Evolutionary conservation across 352 stramenopile species (phyloP), one percentile per base, ranked within the genome.

Genomic region (Pythium phragmitis): DNA sequence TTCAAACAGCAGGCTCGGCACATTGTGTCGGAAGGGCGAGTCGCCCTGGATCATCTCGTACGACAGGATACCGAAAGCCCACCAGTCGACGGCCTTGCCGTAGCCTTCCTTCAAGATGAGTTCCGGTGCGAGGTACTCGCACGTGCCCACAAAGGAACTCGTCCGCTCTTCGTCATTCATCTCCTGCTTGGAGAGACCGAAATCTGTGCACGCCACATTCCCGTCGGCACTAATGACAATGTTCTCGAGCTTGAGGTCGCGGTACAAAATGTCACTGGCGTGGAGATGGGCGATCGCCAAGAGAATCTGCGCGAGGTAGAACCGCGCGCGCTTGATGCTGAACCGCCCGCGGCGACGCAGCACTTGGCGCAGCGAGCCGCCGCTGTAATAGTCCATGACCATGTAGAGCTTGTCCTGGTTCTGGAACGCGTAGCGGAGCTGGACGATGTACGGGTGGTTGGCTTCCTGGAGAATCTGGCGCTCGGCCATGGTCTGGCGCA

Each of bases 371-470:
- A 90, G 66, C 26, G 79, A 88, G 11, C 81, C 81, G 56, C 81
- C 81, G 58, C 79, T 88, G 70, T 90, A 90, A 57, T 88, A 90
- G 45, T 90, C 81, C 81, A 90, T 90, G 43, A 90, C 81, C 81
- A 90, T 90, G 69, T 90, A 90, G 14, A 90, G 70, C 64, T 90
- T 90, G 72, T 90, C 79, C 51, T 87, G 79, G 67, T 88, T 90
- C 68, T 90, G 81, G 70, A 90, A 90, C 26, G 81, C 81, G 53
- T 87, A 90, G 57, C 83, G 75, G 11, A 90, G 70, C 70, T 88
- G 81, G 11, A 90, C 81, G 54, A 90, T 90, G 72, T 88, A 90
- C 53, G 81, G 81, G 64, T 90, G 81, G 63, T 87, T 78, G 41
- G 81, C 81, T 69, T 90, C 81, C 49, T 90, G 81, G 12, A 90